Base-by-base conservation (phyloP, 1,139 yeast genomes). In the Zhuliangozyma blackwelliae region DNA sequence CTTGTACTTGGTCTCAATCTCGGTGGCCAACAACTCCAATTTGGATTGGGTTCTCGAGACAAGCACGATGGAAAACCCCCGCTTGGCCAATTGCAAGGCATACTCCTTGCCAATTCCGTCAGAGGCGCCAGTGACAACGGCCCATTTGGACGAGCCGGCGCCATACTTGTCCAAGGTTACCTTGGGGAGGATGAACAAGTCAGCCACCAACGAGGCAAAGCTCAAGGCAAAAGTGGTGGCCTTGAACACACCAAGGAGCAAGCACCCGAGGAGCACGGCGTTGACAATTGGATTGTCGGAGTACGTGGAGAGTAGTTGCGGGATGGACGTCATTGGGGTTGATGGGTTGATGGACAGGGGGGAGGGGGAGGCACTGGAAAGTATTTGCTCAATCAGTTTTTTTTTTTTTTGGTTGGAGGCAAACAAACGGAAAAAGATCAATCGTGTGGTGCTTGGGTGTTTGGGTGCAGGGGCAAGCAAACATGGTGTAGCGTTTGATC, bases 51-150 rank as follows among this genome's bases (percentile, higher is more conserved):
- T 89, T 64, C 98, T 79, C 27, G 96, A 85, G 19, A 90, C 82
- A 48, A 94, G 70, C 6, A 86, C 81, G 34, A 92, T 61, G 51
- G 89, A 90, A 59, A 90, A 82, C 1, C 96, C 96, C 48, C 75
- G 79, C 39, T 75, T 62, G 13, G 98, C 98, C 63, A 92, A 73
- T 65, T 92, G 97, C 26, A 65, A 56, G 1, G 96, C 82, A 55
- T 77, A 92, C 58, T 92, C 96, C 55, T 89, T 88, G 41, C 99
- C 99, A 54, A 92, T 84, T 29, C 99, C 98, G 59, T 92, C 98
- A 34, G 97, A 87, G 5, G 97, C 95, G 41, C 99, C 99, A 5
- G 98, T 92, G 21, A 92, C 75, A 26, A 92, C 84, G 7, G 97
- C 97, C 95, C 96, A 88, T 39, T 73, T 65, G 25, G 77, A 80